Conservation (phyloP, 192 early-diverging fungal species). For the Coemansia sp. region DNA sequence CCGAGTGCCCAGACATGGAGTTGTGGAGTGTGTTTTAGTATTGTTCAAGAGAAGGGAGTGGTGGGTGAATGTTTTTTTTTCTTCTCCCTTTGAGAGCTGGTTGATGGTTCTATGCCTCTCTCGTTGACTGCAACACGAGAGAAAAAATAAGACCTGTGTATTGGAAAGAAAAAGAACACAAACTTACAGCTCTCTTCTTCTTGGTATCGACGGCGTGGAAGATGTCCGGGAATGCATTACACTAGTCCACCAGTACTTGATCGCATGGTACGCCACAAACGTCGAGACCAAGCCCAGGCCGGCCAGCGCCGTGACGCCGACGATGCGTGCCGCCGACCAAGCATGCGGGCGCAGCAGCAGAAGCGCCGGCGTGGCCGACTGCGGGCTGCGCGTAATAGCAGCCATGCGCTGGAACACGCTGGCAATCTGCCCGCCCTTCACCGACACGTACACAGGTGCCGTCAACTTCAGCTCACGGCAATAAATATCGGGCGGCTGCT, state of each 20-base stretch:
- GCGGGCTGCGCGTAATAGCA: conserved; percentile 50
- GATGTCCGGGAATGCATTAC: conserved; percentile 18
- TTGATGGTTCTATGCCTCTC: no score
- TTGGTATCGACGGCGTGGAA: conserved; percentile 6
- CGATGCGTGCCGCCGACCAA: conserved; percentile 31
- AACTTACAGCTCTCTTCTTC: conserved; percentile 19
- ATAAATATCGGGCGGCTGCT: conserved; percentile 89
- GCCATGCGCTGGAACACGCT: conserved; percentile 86
- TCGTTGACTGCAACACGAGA: no score
- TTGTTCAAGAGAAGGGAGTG: no score
- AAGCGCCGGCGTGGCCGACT: conserved; percentile 41
- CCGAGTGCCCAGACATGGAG: not conserved
- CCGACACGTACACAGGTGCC: conserved; percentile 88
- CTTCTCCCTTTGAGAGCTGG: no score
- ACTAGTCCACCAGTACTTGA: conserved; percentile 45
- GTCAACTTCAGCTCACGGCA: conserved; percentile 81
- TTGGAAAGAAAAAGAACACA: no score
- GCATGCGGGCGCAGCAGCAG: conserved; percentile 30
- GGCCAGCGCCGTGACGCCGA: conserved; percentile 37
- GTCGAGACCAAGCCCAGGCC: conserved; percentile 42
- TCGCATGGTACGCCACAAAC: conserved; percentile 40
- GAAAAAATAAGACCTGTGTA: no score
- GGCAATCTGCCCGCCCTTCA: conserved; percentile 79
- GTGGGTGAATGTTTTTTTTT: no score
- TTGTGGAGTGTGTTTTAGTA: not conserved